Conservation (phyloP, 768 basidiomycete species). For the Tricholoma saponaceum region DNA sequence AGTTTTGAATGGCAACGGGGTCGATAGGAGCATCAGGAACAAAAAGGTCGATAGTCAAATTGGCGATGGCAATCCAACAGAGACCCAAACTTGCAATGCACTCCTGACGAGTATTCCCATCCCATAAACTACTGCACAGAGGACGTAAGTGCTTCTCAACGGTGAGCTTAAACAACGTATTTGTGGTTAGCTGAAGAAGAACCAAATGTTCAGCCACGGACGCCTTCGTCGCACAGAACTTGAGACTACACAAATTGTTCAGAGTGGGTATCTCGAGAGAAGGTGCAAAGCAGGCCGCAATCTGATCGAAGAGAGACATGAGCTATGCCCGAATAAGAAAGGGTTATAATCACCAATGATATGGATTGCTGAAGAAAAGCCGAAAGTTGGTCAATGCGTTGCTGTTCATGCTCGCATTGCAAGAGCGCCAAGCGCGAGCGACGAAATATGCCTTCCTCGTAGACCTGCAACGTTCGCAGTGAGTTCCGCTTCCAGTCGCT, state of each 20-base stretch:
- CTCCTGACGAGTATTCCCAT: background rate
- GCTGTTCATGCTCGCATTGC: conserved; percentile 31
- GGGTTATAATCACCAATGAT: conserved; percentile 31
- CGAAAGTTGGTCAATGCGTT: conserved; percentile 40
- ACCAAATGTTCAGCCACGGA: conserved; percentile 22
- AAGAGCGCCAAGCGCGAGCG: conserved; percentile 34
- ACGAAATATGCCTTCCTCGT: conserved; percentile 33
- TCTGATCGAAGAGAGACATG: conserved; percentile 23
- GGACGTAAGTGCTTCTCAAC: conserved; percentile 26
- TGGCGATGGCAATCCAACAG: conserved; percentile 59
- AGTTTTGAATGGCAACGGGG: conserved; percentile 66
- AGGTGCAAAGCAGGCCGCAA: conserved; percentile 40
- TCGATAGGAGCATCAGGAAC: conserved; percentile 86
- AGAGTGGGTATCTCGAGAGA: conserved; percentile 30
- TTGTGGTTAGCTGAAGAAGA: conserved; percentile 28
- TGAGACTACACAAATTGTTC: conserved; percentile 12
- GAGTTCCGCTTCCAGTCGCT: conserved; percentile 42
- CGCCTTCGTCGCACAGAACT: conserved; percentile 12
- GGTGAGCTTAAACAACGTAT: conserved; percentile 31
- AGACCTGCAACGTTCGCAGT: conserved; percentile 33
- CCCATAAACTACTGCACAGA: conserved; percentile 15
- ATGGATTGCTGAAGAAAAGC: conserved; percentile 37
- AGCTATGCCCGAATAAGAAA: background rate
- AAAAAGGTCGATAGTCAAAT: conserved; percentile 62
- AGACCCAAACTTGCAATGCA: conserved; percentile 21